phyloP scores from a whole-genome alignment of 2,329 filamentous ascomycete species.

The Esteya vermicola region DNA sequence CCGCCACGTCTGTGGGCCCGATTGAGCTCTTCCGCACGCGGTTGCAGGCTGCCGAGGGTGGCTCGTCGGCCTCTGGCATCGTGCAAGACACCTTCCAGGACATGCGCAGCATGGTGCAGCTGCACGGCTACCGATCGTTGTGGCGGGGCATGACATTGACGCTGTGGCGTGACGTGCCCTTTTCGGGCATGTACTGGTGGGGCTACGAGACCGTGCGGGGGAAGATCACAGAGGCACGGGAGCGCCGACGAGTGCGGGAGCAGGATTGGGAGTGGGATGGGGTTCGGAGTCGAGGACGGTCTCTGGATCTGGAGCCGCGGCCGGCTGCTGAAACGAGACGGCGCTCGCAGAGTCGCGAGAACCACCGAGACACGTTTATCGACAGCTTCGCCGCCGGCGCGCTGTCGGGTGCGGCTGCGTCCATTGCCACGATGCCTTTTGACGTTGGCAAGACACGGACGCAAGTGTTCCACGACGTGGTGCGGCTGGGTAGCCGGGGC shows the following conservation, averaged over 20 bases:
- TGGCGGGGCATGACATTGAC: conserved; percentile 88
- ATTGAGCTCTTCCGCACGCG: conserved; percentile 91
- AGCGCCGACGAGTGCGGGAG: conserved; percentile 28
- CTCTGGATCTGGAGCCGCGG: conserved; percentile 14
- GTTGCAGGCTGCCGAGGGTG: conserved; percentile 66
- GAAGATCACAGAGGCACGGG: conserved; percentile 54
- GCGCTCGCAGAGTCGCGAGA: conserved; percentile 50
- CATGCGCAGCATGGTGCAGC: conserved; percentile 63
- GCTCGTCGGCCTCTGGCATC: conserved; percentile 46
- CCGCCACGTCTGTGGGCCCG: conserved; percentile 72
- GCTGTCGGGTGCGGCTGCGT: conserved; percentile 68
- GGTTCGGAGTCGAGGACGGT: too few relatives aligned
- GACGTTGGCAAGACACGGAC: conserved; percentile 95
- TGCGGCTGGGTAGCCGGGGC: not conserved
- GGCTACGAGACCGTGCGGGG: conserved; percentile 80
- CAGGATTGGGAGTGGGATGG: conserved; percentile 17
- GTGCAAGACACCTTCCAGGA: conserved; percentile 67
- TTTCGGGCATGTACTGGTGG: conserved; percentile 96
- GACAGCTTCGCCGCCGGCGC: conserved; percentile 87
- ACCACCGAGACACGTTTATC: conserved; percentile 62
- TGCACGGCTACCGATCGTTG: conserved; percentile 63
- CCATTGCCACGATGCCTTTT: conserved; percentile 84
- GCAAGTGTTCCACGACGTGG: conserved; percentile 61
- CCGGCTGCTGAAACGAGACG: conserved; percentile 20
- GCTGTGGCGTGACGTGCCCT: conserved; percentile 92